Evolutionary conservation across 73 alveolate species (phyloP).

Genomic region (Paramecium sexaurelia): DNA sequence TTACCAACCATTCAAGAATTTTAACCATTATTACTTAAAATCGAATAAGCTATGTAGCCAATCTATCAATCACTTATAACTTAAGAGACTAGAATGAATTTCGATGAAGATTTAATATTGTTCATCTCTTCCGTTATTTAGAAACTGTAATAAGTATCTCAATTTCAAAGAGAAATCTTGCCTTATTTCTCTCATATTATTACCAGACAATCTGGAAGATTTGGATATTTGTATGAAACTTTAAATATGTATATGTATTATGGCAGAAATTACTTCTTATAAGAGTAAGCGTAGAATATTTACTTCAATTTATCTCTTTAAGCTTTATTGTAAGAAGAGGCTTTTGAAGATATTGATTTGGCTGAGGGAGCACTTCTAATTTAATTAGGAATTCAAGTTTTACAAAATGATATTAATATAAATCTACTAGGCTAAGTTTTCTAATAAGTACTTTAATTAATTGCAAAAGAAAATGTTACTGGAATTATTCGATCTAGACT

Average conservation of each 20-base stretch:
- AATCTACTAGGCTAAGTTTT: background rate
- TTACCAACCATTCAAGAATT: constrained; percentile 61
- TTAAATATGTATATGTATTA: constrained; percentile 32
- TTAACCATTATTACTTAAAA: constrained; percentile 62
- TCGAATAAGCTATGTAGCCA: constrained; percentile 70
- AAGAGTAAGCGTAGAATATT: background rate
- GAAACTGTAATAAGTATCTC: constrained; percentile 53
- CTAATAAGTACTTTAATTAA: background rate
- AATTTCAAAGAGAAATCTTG: background rate
- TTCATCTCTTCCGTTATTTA: constrained; percentile 70
- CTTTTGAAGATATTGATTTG: constrained; percentile 1
- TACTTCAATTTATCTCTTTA: background rate
- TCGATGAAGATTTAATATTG: constrained; percentile 80
- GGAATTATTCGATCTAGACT: constrained; percentile 24
- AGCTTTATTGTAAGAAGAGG: background rate
- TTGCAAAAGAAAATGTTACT: background rate
- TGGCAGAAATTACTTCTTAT: background rate
- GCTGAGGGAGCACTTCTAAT: constrained; percentile 31
- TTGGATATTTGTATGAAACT: background rate
- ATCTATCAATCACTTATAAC: constrained; percentile 58
- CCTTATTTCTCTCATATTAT: constrained; percentile 40
- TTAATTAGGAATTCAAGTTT: constrained; percentile 2
- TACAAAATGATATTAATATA: background rate
- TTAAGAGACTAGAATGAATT: constrained; percentile 69
- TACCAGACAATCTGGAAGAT: background rate